These are phyloP conservation scores for Ocimum tenuiflorum DNA, from an alignment of 257 asterid species.

Conservation along the genomic window DNA sequence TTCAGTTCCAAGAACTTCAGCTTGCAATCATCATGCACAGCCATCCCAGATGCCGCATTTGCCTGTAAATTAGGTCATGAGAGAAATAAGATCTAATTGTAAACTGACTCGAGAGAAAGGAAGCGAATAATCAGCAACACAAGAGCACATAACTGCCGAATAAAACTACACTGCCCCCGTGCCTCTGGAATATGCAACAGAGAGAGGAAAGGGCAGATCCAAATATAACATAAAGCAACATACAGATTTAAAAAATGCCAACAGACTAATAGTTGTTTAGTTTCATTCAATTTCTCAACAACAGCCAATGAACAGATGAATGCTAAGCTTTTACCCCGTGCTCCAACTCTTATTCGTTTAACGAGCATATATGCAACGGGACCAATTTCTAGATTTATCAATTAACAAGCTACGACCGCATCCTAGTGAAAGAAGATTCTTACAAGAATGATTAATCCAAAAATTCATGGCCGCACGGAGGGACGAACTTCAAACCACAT, in stretches of 20 bases:
- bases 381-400: background rate
- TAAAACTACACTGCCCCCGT: background rate
- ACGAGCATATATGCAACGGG: background rate
- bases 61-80: slow-evolving; percentile 14
- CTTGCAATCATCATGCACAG: slow-evolving; percentile 59
- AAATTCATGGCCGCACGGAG: background rate
- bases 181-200: background rate
- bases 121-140: background rate
- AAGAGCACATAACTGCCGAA: background rate
- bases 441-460: background rate
- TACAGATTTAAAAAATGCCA: background rate
- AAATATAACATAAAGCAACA: background rate
- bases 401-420: background rate
- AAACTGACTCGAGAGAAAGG: background rate
- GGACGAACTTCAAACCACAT: background rate
- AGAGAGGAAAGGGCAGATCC: background rate
- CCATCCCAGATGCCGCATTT: slow-evolving; percentile 60
- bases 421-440: background rate
- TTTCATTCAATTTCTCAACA: background rate
- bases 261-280: background rate
- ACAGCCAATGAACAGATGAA: background rate
- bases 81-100: background rate
- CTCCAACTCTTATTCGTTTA: no score
- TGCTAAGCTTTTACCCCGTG: background rate
- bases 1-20: slow-evolving; percentile 51